These are phyloP conservation scores for Hordeum pubiflorum DNA, from an alignment of 202 grass and related monocot genomes.

Conservation along the genomic window DNA sequence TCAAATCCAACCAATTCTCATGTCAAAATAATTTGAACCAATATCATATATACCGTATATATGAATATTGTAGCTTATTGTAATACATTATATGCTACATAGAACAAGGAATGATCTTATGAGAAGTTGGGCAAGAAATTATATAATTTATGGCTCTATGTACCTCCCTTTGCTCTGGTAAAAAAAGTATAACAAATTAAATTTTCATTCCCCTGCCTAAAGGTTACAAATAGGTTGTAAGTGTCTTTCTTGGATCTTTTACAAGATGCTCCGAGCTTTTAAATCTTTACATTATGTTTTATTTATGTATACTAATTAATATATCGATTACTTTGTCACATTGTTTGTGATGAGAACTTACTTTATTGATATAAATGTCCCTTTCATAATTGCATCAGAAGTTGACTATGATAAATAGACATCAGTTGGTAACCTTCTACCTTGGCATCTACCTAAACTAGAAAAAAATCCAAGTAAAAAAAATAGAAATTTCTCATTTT, in stretches of 20 bases:
- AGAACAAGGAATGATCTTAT: no score
- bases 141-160: not conserved
- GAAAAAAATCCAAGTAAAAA: no score
- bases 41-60: no score
- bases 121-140: no score
- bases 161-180: not conserved
- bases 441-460: not conserved
- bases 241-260: not conserved
- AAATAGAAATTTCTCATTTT: not conserved
- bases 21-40: no score
- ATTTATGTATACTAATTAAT: not conserved
- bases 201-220: no score
- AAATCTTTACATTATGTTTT: not conserved
- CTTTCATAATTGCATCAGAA: not conserved
- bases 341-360: not conserved
- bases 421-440: not conserved
- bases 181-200: not conserved
- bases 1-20: constrained; percentile 33
- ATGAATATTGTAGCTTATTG: no score
- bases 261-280: not conserved
- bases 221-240: no score
- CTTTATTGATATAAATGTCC: not conserved
- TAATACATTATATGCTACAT: no score
- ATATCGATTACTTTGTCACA: not conserved
- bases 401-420: not conserved